Evolutionary conservation across 106 monocot species (phyloP).

Genomic region (Ottelia alismoides): DNA sequence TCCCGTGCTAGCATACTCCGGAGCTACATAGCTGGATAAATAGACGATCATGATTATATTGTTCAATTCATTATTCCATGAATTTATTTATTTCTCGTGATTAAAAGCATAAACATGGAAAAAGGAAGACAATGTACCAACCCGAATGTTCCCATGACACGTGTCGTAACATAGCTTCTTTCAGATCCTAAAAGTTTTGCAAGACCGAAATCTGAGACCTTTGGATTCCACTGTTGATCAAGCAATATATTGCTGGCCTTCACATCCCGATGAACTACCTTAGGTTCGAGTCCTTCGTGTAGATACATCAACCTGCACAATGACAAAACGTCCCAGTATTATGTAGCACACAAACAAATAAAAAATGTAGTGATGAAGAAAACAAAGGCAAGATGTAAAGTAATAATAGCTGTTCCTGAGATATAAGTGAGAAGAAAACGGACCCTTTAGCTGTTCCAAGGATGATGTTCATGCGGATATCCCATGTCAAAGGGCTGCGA

Average conservation of each 20-base stretch:
- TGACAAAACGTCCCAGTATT: not conserved
- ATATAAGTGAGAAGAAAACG: not conserved
- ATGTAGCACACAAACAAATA: no score
- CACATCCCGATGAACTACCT: constrained; percentile 21
- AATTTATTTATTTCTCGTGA: not conserved
- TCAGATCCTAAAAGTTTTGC: constrained; percentile 21
- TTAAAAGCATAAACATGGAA: not conserved
- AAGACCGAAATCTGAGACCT: constrained; percentile 26
- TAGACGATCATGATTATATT: not conserved
- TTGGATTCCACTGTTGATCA: constrained; percentile 22
- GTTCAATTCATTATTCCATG: not conserved
- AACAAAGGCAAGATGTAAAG: no score
- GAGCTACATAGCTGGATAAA: constrained; percentile 15
- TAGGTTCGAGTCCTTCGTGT: constrained; percentile 24
- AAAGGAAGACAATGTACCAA: constrained; percentile 1
- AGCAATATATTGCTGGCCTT: constrained; percentile 24
- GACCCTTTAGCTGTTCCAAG: constrained; percentile 92
- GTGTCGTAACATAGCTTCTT: constrained; percentile 18
- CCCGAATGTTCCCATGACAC: constrained; percentile 29
- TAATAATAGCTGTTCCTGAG: not conserved
- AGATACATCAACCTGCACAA: constrained; percentile 15
- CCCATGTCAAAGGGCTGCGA: constrained; percentile 65
- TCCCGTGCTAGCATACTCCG: constrained; percentile 23
- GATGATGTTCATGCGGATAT: constrained; percentile 66
- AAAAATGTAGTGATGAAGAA: no score